Percentiles rank a stretch among this genome's conserved stretches.
These are phyloP conservation scores for Gynostemma pentaphyllum DNA, from an alignment of 306 rosid species.

Conservation along the genomic window DNA sequence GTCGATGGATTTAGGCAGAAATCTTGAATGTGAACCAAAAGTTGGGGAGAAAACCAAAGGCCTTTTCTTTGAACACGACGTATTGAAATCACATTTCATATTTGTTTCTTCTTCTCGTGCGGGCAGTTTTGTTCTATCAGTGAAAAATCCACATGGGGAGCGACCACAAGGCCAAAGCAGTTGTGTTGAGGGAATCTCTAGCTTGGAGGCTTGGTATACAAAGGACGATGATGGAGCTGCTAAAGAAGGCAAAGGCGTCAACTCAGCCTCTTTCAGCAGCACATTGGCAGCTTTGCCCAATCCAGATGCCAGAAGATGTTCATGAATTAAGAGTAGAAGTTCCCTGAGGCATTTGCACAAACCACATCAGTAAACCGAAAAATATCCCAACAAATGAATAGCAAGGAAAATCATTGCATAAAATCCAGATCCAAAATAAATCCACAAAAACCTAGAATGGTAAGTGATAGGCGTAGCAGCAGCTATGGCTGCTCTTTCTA, in stretches of 20 bases:
- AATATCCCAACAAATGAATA: slow-evolving; percentile 13
- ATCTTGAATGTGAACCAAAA: slow-evolving; percentile 52
- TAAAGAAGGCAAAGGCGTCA: slow-evolving; percentile 70
- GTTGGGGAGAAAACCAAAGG: slow-evolving; percentile 56
- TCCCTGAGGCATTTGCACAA: slow-evolving; percentile 51
- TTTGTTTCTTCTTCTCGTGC: slow-evolving; percentile 47
- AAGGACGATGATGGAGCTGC: slow-evolving; percentile 69
- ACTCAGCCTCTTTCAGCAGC: slow-evolving; percentile 89
- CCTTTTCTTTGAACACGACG: slow-evolving; percentile 47
- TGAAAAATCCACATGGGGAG: slow-evolving; percentile 57
- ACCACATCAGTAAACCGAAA: slow-evolving; percentile 6
- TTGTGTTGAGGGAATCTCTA: slow-evolving; percentile 49
- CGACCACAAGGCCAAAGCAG: slow-evolving; percentile 91
- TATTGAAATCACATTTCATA: slow-evolving; percentile 30
- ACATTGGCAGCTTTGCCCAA: slow-evolving; percentile 50
- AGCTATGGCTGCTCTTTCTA: slow-evolving; percentile 98
- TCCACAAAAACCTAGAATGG: slow-evolving; percentile 58
- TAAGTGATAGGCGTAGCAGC: slow-evolving; percentile 99
- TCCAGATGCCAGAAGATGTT: slow-evolving; percentile 95
- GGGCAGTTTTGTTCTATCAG: slow-evolving; percentile 37
- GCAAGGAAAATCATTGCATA: slow-evolving; percentile 1
- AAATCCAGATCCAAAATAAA: slow-evolving; percentile 1
- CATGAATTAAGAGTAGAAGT: slow-evolving; percentile 80
- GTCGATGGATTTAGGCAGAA: slow-evolving; percentile 33
- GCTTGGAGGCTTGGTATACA: slow-evolving; percentile 48